These are phyloP conservation scores for Raphanus hybrid DNA, from an alignment of 441 rosid species.

Conservation along the genomic window DNA sequence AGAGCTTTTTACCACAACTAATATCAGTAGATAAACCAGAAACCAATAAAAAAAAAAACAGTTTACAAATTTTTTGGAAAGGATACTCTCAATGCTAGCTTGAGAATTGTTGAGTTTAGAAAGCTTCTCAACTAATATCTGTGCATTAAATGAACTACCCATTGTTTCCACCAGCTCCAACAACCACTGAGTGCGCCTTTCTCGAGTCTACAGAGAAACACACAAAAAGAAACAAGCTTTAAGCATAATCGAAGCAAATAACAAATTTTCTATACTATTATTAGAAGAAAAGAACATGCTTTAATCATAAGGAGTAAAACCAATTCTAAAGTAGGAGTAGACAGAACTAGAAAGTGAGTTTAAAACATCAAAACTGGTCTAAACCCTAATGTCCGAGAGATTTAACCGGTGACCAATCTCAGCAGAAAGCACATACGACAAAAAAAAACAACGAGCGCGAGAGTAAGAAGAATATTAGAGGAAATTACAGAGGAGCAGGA, in stretches of 20 bases:
- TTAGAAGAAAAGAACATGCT: too few relatives aligned
- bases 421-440: conserved; percentile 27
- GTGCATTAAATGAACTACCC: conserved; percentile 91
- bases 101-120: conserved; percentile 91
- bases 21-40: neutral
- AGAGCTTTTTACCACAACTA: conserved; percentile 27
- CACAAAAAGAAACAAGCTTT: conserved; percentile 34
- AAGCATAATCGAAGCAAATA: too few relatives aligned
- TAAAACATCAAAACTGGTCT: conserved; percentile 9
- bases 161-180: conserved; percentile 45
- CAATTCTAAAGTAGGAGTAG: conserved; percentile 4
- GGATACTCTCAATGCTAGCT: conserved; percentile 99
- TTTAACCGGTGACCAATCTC: neutral
- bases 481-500: conserved; percentile 27
- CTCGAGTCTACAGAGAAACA: conserved; percentile 33
- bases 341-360: conserved; percentile 1
- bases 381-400: conserved; percentile 20
- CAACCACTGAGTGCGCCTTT: conserved; percentile 28
- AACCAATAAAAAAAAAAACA: neutral
- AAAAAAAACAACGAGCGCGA: conserved; percentile 14
- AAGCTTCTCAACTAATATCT: conserved; percentile 92
- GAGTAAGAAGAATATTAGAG: too few relatives aligned
- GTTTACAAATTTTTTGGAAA: conserved; percentile 28
- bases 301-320: too few relatives aligned
- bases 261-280: too few relatives aligned